phyloP scores from a whole-genome alignment of 495 filamentous ascomycete genomes.

The Penicillium samsonianum region DNA sequence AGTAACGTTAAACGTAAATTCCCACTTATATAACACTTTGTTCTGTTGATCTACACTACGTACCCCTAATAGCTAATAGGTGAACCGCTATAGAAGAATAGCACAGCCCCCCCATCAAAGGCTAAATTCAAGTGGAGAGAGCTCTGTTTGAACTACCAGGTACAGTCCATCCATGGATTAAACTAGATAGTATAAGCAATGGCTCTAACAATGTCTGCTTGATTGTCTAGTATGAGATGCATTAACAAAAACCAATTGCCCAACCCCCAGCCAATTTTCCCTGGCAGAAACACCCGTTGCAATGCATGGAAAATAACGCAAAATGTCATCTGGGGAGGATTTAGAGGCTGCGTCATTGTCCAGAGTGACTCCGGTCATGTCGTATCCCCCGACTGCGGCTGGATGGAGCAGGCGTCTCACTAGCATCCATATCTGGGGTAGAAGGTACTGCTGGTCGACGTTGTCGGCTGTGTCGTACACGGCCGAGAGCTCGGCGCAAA shows the following conservation, averaged over 20 bases:
- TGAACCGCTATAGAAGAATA: background rate
- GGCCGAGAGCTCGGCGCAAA: slow-evolving; percentile 38
- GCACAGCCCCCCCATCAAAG: too few relatives aligned
- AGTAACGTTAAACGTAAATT: too few relatives aligned
- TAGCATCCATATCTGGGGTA: slow-evolving; percentile 25
- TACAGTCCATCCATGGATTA: too few relatives aligned
- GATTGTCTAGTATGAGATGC: background rate
- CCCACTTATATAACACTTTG: too few relatives aligned
- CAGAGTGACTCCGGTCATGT: slow-evolving; percentile 28
- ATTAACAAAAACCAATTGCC: background rate
- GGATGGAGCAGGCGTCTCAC: slow-evolving; percentile 24
- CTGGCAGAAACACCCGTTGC: slow-evolving; percentile 18
- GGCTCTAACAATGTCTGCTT: background rate
- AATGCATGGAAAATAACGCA: slow-evolving; percentile 10
- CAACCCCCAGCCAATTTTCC: background rate
- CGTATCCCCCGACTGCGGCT: slow-evolving; percentile 25
- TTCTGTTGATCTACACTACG: background rate
- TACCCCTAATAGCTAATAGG: background rate
- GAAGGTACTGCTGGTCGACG: slow-evolving; percentile 21
- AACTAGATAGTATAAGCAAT: background rate
- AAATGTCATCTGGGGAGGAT: background rate
- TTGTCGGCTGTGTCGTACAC: slow-evolving; percentile 34
- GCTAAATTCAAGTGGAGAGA: background rate
- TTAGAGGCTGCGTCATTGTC: slow-evolving; percentile 16
- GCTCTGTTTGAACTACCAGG: background rate